Base-by-base conservation (phyloP, 371 early-diverging fungal genomes). In the Mucor sp. region DNA sequence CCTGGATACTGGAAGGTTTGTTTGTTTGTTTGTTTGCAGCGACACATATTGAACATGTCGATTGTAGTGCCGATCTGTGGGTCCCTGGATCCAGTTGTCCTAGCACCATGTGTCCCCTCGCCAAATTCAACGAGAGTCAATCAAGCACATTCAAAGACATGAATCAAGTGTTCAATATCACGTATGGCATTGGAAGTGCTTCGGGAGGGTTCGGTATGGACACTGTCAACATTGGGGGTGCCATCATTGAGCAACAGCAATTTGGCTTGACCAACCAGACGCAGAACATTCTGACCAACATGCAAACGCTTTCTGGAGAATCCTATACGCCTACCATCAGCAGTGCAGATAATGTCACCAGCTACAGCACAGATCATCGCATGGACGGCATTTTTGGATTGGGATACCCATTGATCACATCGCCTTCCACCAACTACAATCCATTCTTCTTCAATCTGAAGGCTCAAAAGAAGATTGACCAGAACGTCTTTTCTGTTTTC, bases 311-410 rank as follows among this genome's bases (percentile, higher is more conserved):
- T 28, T 23, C 58, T 23, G 56, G 44, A 15, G 25, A 23, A 11
- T n/a, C 50, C 3, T 55, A 64, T 12, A 58, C 68, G 14, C 59
- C 68, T 21, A 47, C 56, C 7, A 17, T 17, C 19, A 63, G 37
- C 37, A 25, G 28, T 0, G 57, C 44, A 58, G 39, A 35, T 8
- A 43, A 37, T 15, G n/a, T n/a, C 14, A 62, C 30, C 8, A 27
- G 23, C 1, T 64, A 39, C 55, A 55, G 43, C 21, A 8, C 41
- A 30, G 55, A 67, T 15, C 11, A 21, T 35, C 41, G 47, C 23
- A 68, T 67, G 37, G 75, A 84, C 67, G 85, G 85, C 47, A 77
- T 85, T 9, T 64, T 82, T 11, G 85, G 85, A 0, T 37, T 82
- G 17, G 85, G 77, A 6, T 83, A 77, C 56, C 83, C 83, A 7